Conservation (phyloP, 148 eudicot species). For the Nepenthes gracilis region DNA sequence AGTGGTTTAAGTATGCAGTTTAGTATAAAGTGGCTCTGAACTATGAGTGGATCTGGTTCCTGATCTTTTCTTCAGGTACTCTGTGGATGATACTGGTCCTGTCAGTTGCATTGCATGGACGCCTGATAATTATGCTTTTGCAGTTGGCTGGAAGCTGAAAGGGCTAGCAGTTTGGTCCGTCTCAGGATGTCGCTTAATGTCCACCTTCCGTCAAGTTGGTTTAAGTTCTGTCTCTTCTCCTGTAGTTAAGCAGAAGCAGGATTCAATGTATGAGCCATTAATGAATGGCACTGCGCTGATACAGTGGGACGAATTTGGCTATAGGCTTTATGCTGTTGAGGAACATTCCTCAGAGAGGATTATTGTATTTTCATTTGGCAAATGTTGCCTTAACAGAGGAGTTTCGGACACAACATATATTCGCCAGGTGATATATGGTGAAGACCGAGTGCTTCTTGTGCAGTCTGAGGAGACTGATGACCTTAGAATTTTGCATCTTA, state of each 20-base stretch:
- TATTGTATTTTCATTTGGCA: conserved; percentile 83
- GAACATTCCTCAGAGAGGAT: conserved; percentile 78
- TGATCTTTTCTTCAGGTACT: conserved; percentile 45
- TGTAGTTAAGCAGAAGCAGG: conserved; percentile 57
- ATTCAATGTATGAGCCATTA: conserved; percentile 76
- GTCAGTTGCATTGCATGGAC: conserved; percentile 94
- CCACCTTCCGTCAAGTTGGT: conserved; percentile 92
- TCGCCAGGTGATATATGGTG: conserved; percentile 93
- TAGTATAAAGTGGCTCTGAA: background rate
- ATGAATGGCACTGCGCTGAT: conserved; percentile 77
- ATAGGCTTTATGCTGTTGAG: conserved; percentile 85
- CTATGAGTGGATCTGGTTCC: conserved; percentile 5
- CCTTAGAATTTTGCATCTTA: conserved; percentile 83
- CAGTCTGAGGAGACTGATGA: conserved; percentile 97
- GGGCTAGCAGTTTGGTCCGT: conserved; percentile 98
- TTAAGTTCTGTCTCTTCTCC: conserved; percentile 78
- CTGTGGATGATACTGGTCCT: conserved; percentile 86
- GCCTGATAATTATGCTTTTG: conserved; percentile 92
- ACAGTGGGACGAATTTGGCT: conserved; percentile 98
- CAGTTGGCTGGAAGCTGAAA: conserved; percentile 96
- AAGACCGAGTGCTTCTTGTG: conserved; percentile 90
- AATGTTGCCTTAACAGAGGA: conserved; percentile 93
- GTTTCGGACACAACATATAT: conserved; percentile 79
- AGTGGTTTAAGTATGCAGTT: background rate
- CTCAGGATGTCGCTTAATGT: conserved; percentile 98